Percentiles rank a stretch among this genome's conserved stretches.
Evolutionary conservation across 495 filamentous ascomycete species (phyloP).

Genomic region (Podospora bellae-mahoneyi): DNA sequence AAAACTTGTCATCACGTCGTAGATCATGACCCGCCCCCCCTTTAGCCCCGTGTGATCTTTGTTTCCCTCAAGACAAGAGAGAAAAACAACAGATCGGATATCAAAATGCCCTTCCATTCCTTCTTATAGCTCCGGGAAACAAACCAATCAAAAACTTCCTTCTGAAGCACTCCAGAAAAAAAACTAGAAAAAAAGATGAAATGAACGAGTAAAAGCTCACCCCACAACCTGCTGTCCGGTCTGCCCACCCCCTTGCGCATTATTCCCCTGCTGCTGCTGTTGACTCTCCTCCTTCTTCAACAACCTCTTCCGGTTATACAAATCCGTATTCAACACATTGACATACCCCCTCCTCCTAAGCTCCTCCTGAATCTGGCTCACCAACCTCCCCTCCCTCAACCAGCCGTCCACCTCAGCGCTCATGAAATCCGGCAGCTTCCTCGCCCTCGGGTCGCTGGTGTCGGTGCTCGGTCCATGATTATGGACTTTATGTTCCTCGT

Average conservation of each 20-base stretch:
- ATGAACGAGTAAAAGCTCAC: neutral
- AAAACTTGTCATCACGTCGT: neutral
- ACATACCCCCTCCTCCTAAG: constrained; percentile 30
- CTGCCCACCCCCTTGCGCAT: neutral
- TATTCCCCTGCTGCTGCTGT: neutral
- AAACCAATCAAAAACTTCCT: neutral
- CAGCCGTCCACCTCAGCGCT: constrained; percentile 33
- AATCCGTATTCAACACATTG: constrained; percentile 38
- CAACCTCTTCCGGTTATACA: constrained; percentile 38
- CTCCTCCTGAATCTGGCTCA: constrained; percentile 39
- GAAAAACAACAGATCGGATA: neutral
- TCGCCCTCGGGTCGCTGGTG: constrained; percentile 32
- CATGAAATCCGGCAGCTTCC: constrained; percentile 33
- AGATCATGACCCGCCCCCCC: neutral
- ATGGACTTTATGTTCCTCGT: constrained; percentile 38
- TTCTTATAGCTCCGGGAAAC: neutral
- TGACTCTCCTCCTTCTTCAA: constrained; percentile 31
- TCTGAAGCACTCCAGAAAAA: neutral
- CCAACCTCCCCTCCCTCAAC: constrained; percentile 35
- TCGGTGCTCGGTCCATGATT: constrained; percentile 37
- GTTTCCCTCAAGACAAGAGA: neutral
- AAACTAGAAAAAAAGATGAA: neutral
- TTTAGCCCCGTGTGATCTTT: neutral
- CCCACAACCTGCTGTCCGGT: neutral
- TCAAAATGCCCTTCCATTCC: neutral